Evolutionary conservation across 768 basidiomycete genomes (phyloP).

Genomic region (Hypholoma sublateritium): DNA sequence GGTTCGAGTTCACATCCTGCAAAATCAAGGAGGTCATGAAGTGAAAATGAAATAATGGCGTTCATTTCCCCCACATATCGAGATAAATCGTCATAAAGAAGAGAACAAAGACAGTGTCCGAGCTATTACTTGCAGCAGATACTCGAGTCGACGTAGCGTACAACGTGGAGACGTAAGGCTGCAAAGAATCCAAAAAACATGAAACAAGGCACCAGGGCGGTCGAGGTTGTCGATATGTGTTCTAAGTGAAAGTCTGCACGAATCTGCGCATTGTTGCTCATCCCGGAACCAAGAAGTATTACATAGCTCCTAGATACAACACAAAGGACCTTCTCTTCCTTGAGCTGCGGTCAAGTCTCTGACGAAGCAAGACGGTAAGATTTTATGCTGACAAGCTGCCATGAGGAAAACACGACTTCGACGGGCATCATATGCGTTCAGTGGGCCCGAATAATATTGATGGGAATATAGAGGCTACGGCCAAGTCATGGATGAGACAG

Average conservation of each 20-base stretch:
- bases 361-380: neutral
- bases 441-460: slow-evolving; percentile 3
- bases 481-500: neutral
- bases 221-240: neutral
- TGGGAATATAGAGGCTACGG: neutral
- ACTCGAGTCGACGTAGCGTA: neutral
- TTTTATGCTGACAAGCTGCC: slow-evolving; percentile 5
- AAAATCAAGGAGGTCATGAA: slow-evolving; percentile 15
- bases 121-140: neutral
- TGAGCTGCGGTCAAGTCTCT: neutral
- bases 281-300: neutral
- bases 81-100: slow-evolving; percentile 16
- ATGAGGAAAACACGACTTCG: slow-evolving; percentile 25
- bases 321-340: neutral
- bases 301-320: too few relatives aligned
- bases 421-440: slow-evolving; percentile 21
- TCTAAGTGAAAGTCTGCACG: too few relatives aligned
- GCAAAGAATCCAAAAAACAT: slow-evolving; percentile 2
- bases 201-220: slow-evolving; percentile 4
- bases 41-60: slow-evolving; percentile 17
- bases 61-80: slow-evolving; percentile 9
- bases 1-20: too few relatives aligned
- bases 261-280: neutral
- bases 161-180: neutral
- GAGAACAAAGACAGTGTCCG: slow-evolving; percentile 10